Evolutionary conservation across 257 asterid species (phyloP).

Genomic region (Gentiana straminea): DNA sequence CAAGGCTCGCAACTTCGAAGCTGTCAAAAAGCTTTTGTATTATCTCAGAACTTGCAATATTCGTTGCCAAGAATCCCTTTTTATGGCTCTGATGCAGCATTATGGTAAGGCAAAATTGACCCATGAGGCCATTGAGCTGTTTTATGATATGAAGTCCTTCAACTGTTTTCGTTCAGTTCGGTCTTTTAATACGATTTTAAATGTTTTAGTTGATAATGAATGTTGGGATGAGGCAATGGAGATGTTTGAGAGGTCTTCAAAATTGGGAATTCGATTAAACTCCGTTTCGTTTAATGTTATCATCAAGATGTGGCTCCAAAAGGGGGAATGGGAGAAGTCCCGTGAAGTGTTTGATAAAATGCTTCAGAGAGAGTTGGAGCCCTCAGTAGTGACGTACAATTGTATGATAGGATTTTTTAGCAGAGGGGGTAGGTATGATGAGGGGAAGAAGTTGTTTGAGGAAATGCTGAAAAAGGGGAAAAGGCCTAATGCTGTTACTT

Average conservation of each 20-base stretch:
- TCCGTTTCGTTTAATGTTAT: slow-evolving; percentile 63
- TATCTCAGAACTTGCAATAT: slow-evolving; percentile 34
- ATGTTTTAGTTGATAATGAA: slow-evolving; percentile 45
- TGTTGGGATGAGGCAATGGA: slow-evolving; percentile 33
- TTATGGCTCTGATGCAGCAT: slow-evolving; percentile 57
- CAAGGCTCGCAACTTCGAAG: slow-evolving; percentile 42
- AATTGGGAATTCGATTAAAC: slow-evolving; percentile 55
- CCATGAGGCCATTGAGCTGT: slow-evolving; percentile 46
- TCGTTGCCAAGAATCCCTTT: slow-evolving; percentile 56
- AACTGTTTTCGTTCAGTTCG: slow-evolving; percentile 53
- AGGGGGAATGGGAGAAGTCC: slow-evolving; percentile 51
- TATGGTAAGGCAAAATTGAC: slow-evolving; percentile 51
- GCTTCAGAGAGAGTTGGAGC: slow-evolving; percentile 64
- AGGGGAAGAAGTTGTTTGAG: slow-evolving; percentile 46
- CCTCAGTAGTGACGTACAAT: slow-evolving; percentile 70
- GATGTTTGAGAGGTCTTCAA: slow-evolving; percentile 31
- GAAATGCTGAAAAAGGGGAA: slow-evolving; percentile 60
- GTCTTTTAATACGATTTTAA: slow-evolving; percentile 64
- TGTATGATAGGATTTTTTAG: slow-evolving; percentile 65
- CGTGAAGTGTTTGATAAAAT: slow-evolving; percentile 67
- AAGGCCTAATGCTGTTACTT: slow-evolving; percentile 53
- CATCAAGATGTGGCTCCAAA: slow-evolving; percentile 62
- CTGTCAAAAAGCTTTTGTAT: slow-evolving; percentile 41
- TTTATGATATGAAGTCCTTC: slow-evolving; percentile 43
- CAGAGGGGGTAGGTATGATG: slow-evolving; percentile 43